Base-by-base conservation (phyloP, 2,329 filamentous ascomycete species). In the Sphaerulina musiva region DNA sequence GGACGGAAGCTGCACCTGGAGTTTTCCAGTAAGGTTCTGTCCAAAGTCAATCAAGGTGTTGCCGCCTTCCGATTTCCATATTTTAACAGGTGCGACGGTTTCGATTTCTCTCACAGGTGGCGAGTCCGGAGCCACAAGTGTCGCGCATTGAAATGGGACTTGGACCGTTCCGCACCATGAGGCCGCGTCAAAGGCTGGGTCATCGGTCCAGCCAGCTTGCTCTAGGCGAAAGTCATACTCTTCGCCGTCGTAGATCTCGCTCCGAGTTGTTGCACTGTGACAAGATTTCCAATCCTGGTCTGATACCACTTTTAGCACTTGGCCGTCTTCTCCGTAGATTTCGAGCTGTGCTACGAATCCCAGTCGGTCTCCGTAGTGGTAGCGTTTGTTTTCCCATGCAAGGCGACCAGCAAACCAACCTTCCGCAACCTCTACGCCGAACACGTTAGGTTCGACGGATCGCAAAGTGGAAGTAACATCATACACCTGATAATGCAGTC, bases 21-120 rank as follows among this genome's bases (percentile, higher is more conserved):
- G 52, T 59, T 72, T 72, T 1, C 80, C 80, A 0, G 81, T 80
- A 0, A 82, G 66, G 58, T 83, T 82, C 60, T 83, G 79, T 1
- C 79, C 79, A 62, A 82, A 82, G 57, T 83, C 79, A 32, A 82
- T 54, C 1, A 81, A 66, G 0, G 68, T 75, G 59, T 78, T 78
- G 4, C 77, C 76, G 0, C 9, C 34, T 10, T 36, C 34, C 34
- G 34, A 36, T 36, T 36, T 36, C 34, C 34, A 36, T 36, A 36
- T 36, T n/a, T 36, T 36, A 4, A 36, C 34, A 36, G 34, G 34
- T 36, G 34, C 2, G 34, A 36, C 12, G 3, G 9, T 36, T n/a
- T 36, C 34, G 12, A 36, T 36, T 3, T 10, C 7, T 36, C 34
- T 36, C 12, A 36, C 34, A 36, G 34, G 34, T n/a, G 34, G 34